Percentiles rank a stretch among this genome's conserved stretches.
These are phyloP conservation scores for Tagetes erecta DNA, from an alignment of 129 eudicot genomes.

Conservation along the genomic window DNA sequence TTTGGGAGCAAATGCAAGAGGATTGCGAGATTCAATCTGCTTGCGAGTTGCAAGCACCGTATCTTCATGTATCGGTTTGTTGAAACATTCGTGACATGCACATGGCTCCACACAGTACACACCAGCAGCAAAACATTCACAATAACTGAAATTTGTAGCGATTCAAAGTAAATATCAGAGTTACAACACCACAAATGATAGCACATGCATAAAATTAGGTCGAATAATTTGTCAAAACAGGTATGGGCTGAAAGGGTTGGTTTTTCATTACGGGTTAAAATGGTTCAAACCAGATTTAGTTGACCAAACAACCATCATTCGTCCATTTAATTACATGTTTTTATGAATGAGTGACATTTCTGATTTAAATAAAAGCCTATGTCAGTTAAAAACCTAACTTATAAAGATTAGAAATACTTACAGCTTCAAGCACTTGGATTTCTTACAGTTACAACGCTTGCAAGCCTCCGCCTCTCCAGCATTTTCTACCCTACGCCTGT, in stretches of 20 bases:
- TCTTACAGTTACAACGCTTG: constrained; percentile 96
- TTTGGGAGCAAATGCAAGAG: constrained; percentile 99
- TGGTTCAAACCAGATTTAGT: neutral
- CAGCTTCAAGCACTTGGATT: constrained; percentile 98
- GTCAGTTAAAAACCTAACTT: neutral
- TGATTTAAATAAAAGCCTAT: neutral
- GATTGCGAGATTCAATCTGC: constrained; percentile 94
- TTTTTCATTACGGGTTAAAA: neutral
- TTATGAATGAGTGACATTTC: neutral
- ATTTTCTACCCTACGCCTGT: constrained; percentile 69
- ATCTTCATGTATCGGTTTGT: constrained; percentile 91
- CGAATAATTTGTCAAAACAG: neutral
- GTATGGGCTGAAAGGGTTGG: neutral
- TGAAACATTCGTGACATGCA: constrained; percentile 91
- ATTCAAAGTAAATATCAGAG: constrained; percentile 20
- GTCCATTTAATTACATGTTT: neutral
- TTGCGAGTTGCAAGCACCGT: constrained; percentile 93
- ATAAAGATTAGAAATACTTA: constrained; percentile 46
- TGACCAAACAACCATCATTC: neutral
- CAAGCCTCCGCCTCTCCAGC: constrained; percentile 70
- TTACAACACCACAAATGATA: neutral
- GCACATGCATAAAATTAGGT: neutral
- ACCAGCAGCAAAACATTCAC: constrained; percentile 99
- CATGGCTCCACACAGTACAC: constrained; percentile 98
- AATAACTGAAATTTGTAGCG: constrained; percentile 59